Conservation (phyloP, 768 basidiomycete species). For the Rickenella mellea region DNA sequence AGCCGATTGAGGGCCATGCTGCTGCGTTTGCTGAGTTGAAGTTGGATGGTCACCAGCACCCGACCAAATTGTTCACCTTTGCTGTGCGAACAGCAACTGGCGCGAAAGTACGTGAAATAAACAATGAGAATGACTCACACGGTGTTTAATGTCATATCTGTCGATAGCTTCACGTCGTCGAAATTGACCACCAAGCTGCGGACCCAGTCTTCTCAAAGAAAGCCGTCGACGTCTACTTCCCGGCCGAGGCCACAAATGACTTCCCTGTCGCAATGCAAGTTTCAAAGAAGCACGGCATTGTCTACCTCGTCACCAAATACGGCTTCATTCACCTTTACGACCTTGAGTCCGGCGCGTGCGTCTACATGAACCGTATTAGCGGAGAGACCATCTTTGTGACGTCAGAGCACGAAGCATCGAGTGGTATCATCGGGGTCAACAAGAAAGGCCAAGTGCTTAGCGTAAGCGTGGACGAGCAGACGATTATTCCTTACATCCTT, state of each 20-base stretch:
- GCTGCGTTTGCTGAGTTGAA: slow-evolving; percentile 92
- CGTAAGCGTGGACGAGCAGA: slow-evolving; percentile 94
- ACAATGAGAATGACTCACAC: too few relatives aligned
- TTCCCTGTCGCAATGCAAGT: slow-evolving; percentile 99
- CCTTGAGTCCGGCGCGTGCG: slow-evolving; percentile 91
- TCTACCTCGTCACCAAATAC: slow-evolving; percentile 97
- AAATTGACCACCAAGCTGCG: slow-evolving; percentile 91
- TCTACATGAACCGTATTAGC: slow-evolving; percentile 99
- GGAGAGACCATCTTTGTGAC: slow-evolving; percentile 99
- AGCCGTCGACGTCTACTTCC: slow-evolving; percentile 98
- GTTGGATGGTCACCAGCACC: slow-evolving; percentile 75
- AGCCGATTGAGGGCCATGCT: slow-evolving; percentile 98
- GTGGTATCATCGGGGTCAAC: slow-evolving; percentile 98
- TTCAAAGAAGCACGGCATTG: slow-evolving; percentile 91
- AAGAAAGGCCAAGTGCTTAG: slow-evolving; percentile 98
- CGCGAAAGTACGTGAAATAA: slow-evolving; percentile 65
- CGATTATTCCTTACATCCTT: slow-evolving; percentile 91
- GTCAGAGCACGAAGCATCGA: slow-evolving; percentile 85
- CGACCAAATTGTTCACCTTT: slow-evolving; percentile 91
- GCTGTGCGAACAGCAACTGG: slow-evolving; percentile 94
- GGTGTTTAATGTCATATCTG: too few relatives aligned
- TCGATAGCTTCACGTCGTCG: slow-evolving; percentile 87
- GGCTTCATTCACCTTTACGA: slow-evolving; percentile 99
- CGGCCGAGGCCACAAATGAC: slow-evolving; percentile 94
- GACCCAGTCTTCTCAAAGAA: slow-evolving; percentile 95